Evolutionary conservation across 495 filamentous ascomycete genomes (phyloP), one percentile per base, ranked within the genome.

Genomic region (Aspergillus cavernicola): DNA sequence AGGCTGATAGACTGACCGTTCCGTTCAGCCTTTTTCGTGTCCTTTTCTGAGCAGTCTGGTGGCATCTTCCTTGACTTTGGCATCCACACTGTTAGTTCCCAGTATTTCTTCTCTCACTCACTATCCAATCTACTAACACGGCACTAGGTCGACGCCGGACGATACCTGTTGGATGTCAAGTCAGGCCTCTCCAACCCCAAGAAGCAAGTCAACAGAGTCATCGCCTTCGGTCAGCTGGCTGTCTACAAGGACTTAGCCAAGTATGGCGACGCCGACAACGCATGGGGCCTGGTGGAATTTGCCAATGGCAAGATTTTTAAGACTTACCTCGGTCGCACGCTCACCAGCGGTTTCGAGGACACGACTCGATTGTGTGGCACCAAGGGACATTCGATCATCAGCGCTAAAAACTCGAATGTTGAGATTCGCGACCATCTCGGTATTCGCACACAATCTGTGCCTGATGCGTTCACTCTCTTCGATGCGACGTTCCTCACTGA

Each of bases 351-450:
- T 7, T 49, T 49, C 45, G 45, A 49, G 19, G 45, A 26, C 20
- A 49, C 23, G 45, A 49, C 45, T 1, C 45, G 45, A 4, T 8
- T 49, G 31, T 49, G 31, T 1, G 45, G 45, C 4, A 49, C 45
- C 6, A 49, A 49, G 45, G 45, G 45, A 6, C 45, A 49, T 16
- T 49, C 45, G 5, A 26, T 49, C 32, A 49, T 49, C 45, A 49
- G 45, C 20, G 31, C 13, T 8, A 18, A 9, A n/a, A 47, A 37
- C 31, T 36, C 45, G 11, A 37, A 3, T 0, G 31, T 49, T 3
- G 31, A 49, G 45, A 37, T 49, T 15, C 45, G 45, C 12, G 45
- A 49, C 18, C 10, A n/a, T 0, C 23, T 23, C 2, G 45, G 45
- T 6, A 26, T 49, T 1, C 45, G 45, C 31, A 37, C 16, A 1